phyloP scores from a whole-genome alignment of 2,329 filamentous ascomycete species.

The Cladosporium sp. region DNA sequence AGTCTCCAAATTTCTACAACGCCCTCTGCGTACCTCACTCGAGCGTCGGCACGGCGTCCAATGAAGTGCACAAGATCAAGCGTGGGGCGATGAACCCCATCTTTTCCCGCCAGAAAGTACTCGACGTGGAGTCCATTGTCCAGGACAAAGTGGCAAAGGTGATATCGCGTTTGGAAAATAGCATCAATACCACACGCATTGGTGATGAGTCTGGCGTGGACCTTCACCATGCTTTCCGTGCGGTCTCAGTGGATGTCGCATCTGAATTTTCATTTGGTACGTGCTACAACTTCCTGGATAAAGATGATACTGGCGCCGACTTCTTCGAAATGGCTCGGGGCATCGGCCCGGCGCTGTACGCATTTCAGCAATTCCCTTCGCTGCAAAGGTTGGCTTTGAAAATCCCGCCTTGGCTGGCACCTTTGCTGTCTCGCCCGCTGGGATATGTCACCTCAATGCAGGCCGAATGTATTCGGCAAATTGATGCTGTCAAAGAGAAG shows the following conservation, averaged over 20 bases:
- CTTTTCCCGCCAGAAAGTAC: constrained; percentile 35
- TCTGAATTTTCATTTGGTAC: constrained; percentile 38
- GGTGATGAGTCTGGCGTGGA: constrained; percentile 8
- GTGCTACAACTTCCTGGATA: constrained; percentile 36
- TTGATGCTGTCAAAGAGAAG: constrained; percentile 25
- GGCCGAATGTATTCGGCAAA: constrained; percentile 27
- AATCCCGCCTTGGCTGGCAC: constrained; percentile 32
- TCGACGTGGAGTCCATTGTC: constrained; percentile 22
- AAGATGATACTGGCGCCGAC: constrained; percentile 23
- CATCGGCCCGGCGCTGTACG: constrained; percentile 28
- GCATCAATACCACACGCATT: background rate
- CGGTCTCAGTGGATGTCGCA: constrained; percentile 31
- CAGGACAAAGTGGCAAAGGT: constrained; percentile 33
- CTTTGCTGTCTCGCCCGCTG: constrained; percentile 27
- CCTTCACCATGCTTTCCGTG: constrained; percentile 33
- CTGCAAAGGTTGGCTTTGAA: constrained; percentile 26
- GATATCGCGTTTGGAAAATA: background rate
- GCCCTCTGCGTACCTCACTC: constrained; percentile 24
- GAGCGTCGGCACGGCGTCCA: constrained; percentile 23
- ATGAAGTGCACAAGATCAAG: constrained; percentile 25
- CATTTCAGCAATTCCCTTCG: constrained; percentile 30
- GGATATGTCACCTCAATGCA: constrained; percentile 28
- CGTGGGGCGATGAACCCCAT: constrained; percentile 26
- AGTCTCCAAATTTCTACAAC: constrained; percentile 21
- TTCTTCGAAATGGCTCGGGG: constrained; percentile 35